Evolutionary conservation across 2,329 filamentous ascomycete species (phyloP).

Genomic region (Colletotrichum cuscutae): DNA sequence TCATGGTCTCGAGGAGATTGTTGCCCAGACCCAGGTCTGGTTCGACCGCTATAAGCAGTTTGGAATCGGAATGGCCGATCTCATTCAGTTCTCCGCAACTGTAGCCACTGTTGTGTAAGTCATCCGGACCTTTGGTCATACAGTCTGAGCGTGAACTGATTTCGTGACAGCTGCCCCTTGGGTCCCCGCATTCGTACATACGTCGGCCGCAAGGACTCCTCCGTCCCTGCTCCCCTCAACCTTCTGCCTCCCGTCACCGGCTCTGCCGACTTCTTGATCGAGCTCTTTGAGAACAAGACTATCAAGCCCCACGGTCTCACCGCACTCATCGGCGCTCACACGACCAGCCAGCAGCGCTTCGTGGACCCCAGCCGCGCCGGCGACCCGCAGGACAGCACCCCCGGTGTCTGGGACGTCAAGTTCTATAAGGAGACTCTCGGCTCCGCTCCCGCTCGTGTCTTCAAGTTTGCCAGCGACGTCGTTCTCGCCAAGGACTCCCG

Average conservation of each 20-base stretch:
- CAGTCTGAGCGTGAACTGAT: not conserved
- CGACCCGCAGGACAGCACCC: conserved; percentile 61
- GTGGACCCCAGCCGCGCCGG: conserved; percentile 52
- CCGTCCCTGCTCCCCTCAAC: conserved; percentile 47
- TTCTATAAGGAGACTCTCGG: conserved; percentile 58
- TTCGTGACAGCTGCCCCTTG: conserved; percentile 43
- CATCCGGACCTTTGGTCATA: not conserved
- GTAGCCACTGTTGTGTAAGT: conserved; percentile 56
- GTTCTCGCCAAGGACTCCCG: conserved; percentile 49
- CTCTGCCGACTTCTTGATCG: conserved; percentile 56
- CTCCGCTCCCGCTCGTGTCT: conserved; percentile 47
- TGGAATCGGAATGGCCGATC: conserved; percentile 60
- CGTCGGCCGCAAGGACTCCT: conserved; percentile 60
- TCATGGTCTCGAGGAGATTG: conserved; percentile 57
- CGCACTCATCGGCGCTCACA: conserved; percentile 65
- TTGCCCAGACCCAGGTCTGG: conserved; percentile 49
- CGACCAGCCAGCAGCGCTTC: conserved; percentile 59
- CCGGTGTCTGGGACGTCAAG: conserved; percentile 62
- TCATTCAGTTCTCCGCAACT: conserved; percentile 62
- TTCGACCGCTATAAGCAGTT: conserved; percentile 50
- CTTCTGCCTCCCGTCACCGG: conserved; percentile 55
- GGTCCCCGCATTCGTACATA: conserved; percentile 61
- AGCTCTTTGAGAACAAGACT: conserved; percentile 63
- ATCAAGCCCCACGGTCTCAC: conserved; percentile 61
- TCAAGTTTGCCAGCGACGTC: conserved; percentile 54